Percentiles rank a stretch among this genome's conserved stretches.
Evolutionary conservation across 257 asterid genomes (phyloP).

Genomic region (Solanum chmielewskii): DNA sequence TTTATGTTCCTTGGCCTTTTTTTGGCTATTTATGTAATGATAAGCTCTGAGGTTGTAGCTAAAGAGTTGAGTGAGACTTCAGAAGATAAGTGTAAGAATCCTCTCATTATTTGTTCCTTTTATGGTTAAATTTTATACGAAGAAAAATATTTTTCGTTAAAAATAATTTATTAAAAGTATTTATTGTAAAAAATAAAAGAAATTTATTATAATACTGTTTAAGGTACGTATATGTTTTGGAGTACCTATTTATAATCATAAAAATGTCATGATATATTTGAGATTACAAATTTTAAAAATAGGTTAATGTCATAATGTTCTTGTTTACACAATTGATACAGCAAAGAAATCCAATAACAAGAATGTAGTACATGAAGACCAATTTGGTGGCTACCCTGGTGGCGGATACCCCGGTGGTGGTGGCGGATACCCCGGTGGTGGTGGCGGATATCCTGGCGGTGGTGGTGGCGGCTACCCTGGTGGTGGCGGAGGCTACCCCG

Average conservation of each 20-base stretch:
- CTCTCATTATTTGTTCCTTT: not conserved
- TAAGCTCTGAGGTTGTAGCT: not conserved
- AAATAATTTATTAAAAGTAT: not conserved
- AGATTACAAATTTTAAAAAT: not conserved
- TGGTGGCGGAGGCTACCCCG: rapidly evolving
- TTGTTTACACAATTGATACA: not conserved
- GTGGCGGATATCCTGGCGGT: not conserved
- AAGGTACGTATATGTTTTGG: not conserved
- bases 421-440: not conserved
- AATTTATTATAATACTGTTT: not conserved
- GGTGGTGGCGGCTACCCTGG: not conserved
- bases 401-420: not conserved
- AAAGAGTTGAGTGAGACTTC: not conserved
- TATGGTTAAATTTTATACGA: not conserved
- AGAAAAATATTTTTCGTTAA: not conserved
- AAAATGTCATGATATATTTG: not conserved
- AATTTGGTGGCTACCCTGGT: not conserved
- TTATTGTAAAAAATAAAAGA: not conserved
- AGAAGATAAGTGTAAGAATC: not conserved
- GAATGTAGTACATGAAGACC: not conserved
- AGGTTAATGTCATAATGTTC: not conserved
- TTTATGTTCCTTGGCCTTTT: not conserved
- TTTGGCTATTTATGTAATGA: not conserved
- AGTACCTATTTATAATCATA: not conserved
- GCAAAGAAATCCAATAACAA: not conserved